Evolutionary conservation across 129 eudicot species (phyloP).

Genomic region (Flaveria brownii): DNA sequence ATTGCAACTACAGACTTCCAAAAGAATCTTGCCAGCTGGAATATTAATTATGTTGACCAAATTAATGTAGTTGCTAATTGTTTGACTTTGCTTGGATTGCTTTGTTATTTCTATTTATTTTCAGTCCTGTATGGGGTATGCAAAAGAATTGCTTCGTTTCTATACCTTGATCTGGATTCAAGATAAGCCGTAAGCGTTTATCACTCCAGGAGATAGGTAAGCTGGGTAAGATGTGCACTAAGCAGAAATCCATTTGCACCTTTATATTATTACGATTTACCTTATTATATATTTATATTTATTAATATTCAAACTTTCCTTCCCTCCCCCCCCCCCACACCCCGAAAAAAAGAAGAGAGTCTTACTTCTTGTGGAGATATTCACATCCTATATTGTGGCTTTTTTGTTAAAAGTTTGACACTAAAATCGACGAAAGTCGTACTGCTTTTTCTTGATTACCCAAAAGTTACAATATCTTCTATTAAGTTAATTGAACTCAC

Average conservation of each 20-base stretch:
- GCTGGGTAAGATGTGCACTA: constrained; percentile 60
- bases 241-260: not conserved
- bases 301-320: not conserved
- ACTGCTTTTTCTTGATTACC: not conserved
- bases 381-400: not conserved
- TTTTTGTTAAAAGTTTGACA: not conserved
- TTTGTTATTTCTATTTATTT: no score
- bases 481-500: not conserved
- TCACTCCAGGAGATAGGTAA: constrained; percentile 70
- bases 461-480: not conserved
- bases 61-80: no score
- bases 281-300: not conserved
- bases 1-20: no score
- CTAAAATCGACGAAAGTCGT: not conserved
- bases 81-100: no score
- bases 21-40: no score
- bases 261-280: not conserved
- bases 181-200: constrained; percentile 55
- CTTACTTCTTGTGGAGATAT: not conserved
- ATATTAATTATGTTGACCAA: no score
- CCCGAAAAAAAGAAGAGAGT: not conserved
- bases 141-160: constrained; percentile 77
- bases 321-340: not conserved
- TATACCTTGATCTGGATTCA: constrained; percentile 81
- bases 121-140: constrained; percentile 43